Conservation (phyloP, 176 grass and related monocot species). For the Aegilops tauschii region DNA sequence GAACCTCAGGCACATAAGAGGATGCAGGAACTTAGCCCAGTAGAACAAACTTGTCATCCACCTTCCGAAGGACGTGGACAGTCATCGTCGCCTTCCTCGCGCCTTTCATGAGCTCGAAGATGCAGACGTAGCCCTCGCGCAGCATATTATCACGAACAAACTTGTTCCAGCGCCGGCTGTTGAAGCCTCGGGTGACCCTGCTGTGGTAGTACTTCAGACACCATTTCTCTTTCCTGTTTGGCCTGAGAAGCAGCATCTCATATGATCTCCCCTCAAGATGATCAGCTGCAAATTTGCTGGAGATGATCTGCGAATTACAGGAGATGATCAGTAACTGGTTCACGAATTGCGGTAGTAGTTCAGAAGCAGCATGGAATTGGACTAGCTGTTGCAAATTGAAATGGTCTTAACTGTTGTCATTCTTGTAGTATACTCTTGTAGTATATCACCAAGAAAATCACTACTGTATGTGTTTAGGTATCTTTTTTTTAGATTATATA, state of each 20-base stretch:
- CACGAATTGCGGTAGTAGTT: neutral
- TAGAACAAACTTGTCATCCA: neutral
- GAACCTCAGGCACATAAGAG: neutral
- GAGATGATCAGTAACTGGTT: neutral
- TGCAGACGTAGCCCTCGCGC: slow-evolving; percentile 16
- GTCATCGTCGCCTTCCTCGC: slow-evolving; percentile 15
- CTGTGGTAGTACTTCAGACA: neutral
- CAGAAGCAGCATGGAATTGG: neutral
- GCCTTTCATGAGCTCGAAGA: slow-evolving; percentile 41
- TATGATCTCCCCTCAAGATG: slow-evolving; percentile 31
- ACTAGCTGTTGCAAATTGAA: too few relatives aligned
- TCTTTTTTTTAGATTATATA: too few relatives aligned
- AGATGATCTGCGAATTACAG: slow-evolving; percentile 20
- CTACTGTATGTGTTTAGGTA: too few relatives aligned
- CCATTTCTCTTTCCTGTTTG: slow-evolving; percentile 32
- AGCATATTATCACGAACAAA: slow-evolving; percentile 28
- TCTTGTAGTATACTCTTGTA: too few relatives aligned
- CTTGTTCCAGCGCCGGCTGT: slow-evolving; percentile 10
- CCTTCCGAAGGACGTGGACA: slow-evolving; percentile 21
- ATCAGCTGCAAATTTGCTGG: slow-evolving; percentile 24
- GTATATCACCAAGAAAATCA: neutral
- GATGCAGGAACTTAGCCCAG: neutral
- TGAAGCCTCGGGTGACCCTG: neutral
- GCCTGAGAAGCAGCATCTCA: slow-evolving; percentile 15
- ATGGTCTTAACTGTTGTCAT: too few relatives aligned